These are phyloP conservation scores for Kluyveromyces marxianus DNA, from an alignment of 1,139 yeast genomes.

Conservation along the genomic window DNA sequence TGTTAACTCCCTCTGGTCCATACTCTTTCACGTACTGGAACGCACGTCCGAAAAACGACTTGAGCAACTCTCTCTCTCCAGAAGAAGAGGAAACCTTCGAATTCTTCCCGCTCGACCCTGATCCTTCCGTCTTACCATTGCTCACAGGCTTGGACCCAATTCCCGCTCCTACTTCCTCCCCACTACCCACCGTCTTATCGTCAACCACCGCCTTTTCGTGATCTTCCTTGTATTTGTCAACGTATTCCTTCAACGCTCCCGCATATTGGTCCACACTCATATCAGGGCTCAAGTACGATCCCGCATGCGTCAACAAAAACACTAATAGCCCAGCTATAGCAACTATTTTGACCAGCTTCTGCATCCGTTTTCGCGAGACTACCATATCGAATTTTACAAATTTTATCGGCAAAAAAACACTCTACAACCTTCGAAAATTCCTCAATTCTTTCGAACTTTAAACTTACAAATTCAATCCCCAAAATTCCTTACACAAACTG, in stretches of 20 bases:
- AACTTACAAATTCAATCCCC: not conserved
- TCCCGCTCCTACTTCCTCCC: too few species aligned
- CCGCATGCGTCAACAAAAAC: constrained; percentile 10
- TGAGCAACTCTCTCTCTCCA: constrained; percentile 7
- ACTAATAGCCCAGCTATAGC: constrained; percentile 7
- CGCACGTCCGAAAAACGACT: constrained; percentile 21
- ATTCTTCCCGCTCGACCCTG: too few species aligned
- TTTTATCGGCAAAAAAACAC: too few species aligned
- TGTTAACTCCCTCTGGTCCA: constrained; percentile 22
- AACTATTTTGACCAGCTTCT: constrained; percentile 17
- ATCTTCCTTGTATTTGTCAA: constrained; percentile 8
- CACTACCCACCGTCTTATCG: too few species aligned
- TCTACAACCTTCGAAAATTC: not conserved
- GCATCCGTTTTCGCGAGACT: constrained; percentile 16
- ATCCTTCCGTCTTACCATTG: too few species aligned
- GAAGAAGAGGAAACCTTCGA: not conserved
- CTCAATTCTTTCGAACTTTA: not conserved
- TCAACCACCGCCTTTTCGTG: not conserved
- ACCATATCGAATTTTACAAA: not conserved
- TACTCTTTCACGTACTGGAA: constrained; percentile 19
- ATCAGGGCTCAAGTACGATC: constrained; percentile 11
- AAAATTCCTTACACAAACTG: not conserved
- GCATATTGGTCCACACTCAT: constrained; percentile 12
- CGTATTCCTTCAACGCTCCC: constrained; percentile 10
- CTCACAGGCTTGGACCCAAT: not conserved